Evolutionary conservation across 495 filamentous ascomycete genomes (phyloP).

Genomic region (Penicillium parvum): DNA sequence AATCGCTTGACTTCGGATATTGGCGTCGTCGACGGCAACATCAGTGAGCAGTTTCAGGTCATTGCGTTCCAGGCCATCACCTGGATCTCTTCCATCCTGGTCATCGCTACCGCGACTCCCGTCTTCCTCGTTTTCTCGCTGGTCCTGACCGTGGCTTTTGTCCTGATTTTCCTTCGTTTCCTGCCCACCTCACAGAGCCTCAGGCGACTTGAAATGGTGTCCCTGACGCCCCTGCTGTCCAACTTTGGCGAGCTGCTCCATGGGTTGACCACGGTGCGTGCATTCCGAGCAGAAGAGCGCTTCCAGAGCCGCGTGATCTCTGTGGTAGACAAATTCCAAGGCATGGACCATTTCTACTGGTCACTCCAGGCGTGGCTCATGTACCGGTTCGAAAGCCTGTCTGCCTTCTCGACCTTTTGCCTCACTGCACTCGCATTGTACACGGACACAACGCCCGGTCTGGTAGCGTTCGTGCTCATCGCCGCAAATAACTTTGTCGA

Average conservation of each 20-base stretch:
- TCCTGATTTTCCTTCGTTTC: conserved; percentile 65
- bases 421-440: conserved; percentile 67
- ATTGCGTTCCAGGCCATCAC: conserved; percentile 61
- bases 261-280: conserved; percentile 72
- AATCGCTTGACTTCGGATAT: conserved; percentile 84
- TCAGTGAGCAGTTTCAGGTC: conserved; percentile 61
- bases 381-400: conserved; percentile 70
- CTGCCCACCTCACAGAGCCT: conserved; percentile 79
- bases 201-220: conserved; percentile 78
- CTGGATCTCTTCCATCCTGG: conserved; percentile 65
- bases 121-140: conserved; percentile 67
- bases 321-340: conserved; percentile 78
- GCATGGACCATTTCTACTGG: conserved; percentile 94
- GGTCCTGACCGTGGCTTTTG: conserved; percentile 56
- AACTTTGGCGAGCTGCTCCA: conserved; percentile 80
- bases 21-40: conserved; percentile 73
- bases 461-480: conserved; percentile 67
- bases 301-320: conserved; percentile 73
- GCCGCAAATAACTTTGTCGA: conserved; percentile 49
- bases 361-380: conserved; percentile 75
- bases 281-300: conserved; percentile 65
- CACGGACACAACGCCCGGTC: conserved; percentile 62
- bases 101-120: conserved; percentile 73
- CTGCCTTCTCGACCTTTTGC: conserved; percentile 64
- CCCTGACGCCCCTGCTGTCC: conserved; percentile 73